Evolutionary conservation across 495 filamentous ascomycete species (phyloP).

Genomic region (Darksidea phi): DNA sequence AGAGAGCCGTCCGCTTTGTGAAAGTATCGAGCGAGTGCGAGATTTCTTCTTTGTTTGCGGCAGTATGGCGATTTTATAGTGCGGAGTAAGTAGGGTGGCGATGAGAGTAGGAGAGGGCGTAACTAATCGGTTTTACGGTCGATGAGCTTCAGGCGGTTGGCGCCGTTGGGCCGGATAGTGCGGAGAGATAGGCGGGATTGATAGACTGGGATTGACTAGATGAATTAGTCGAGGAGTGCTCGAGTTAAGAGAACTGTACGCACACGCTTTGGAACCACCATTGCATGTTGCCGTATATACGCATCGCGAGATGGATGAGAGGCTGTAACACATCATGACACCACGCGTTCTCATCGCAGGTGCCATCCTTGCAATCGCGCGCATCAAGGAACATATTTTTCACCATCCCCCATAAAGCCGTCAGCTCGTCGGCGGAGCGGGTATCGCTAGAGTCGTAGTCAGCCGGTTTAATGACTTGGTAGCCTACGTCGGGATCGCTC

Average conservation of each 20-base stretch:
- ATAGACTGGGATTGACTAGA: conserved; percentile 17
- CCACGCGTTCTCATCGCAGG: conserved; percentile 26
- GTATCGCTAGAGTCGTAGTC: conserved; percentile 10
- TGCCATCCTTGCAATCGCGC: conserved; percentile 17
- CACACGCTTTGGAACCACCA: conserved; percentile 26
- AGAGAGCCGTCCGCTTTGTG: conserved; percentile 18
- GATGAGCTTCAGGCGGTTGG: conserved; percentile 4
- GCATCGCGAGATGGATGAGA: conserved; percentile 18
- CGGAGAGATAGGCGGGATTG: conserved; percentile 16
- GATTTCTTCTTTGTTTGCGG: conserved; percentile 15
- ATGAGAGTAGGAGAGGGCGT: conserved; percentile 24
- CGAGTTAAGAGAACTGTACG: conserved; percentile 7
- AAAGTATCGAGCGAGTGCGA: conserved; percentile 12
- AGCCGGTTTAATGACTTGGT: conserved; percentile 18
- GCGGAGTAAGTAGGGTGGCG: conserved; percentile 8
- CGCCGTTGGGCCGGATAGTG: not conserved
- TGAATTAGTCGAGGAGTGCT: conserved; percentile 4
- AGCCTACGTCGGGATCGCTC: conserved; percentile 14
- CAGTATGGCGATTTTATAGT: conserved; percentile 13
- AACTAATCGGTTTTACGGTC: conserved; percentile 22
- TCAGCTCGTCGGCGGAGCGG: conserved; percentile 12
- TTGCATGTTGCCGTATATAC: conserved; percentile 15
- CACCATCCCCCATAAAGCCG: conserved; percentile 9
- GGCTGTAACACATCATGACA: conserved; percentile 20
- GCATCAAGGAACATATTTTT: conserved; percentile 28